Conservation (phyloP, 768 basidiomycete species). For the Agrocybe praecox region DNA sequence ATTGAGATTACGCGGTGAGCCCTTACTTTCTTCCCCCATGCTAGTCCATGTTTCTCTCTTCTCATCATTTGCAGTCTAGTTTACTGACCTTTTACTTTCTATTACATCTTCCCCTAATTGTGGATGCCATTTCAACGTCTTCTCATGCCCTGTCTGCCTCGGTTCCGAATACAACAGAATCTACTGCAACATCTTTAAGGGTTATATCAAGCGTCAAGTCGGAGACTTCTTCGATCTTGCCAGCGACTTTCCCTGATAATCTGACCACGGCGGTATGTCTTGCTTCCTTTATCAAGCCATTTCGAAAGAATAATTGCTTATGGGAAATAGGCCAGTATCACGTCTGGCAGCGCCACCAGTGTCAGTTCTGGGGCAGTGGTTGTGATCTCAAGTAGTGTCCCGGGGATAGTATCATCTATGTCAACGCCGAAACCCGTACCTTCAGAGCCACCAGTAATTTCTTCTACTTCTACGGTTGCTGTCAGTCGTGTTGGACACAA, state of each 20-base stretch:
- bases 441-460: neutral
- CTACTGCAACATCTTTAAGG: neutral
- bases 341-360: neutral
- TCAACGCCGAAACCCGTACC: neutral
- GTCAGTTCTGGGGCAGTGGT: neutral
- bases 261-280: neutral
- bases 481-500: neutral
- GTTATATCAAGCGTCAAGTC: neutral
- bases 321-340: neutral
- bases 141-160: constrained; percentile 1
- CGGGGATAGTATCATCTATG: neutral
- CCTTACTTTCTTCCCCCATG: constrained; percentile 11
- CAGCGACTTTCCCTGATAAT: neutral
- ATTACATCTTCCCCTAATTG: neutral
- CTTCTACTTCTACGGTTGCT: neutral
- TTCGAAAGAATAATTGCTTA: neutral
- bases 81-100: constrained; percentile 3
- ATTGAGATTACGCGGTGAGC: constrained; percentile 14
- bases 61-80: constrained; percentile 6
- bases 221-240: neutral
- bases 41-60: constrained; percentile 2
- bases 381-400: neutral
- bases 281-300: neutral
- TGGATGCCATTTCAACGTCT: constrained; percentile 1
- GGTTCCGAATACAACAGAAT: constrained; percentile 3